A percentile compares a stretch with the other conserved stretches of the same genome.
Evolutionary conservation across 352 stramenopile species (phyloP).

Genomic region (Thalassiosira livingstoniorum): DNA sequence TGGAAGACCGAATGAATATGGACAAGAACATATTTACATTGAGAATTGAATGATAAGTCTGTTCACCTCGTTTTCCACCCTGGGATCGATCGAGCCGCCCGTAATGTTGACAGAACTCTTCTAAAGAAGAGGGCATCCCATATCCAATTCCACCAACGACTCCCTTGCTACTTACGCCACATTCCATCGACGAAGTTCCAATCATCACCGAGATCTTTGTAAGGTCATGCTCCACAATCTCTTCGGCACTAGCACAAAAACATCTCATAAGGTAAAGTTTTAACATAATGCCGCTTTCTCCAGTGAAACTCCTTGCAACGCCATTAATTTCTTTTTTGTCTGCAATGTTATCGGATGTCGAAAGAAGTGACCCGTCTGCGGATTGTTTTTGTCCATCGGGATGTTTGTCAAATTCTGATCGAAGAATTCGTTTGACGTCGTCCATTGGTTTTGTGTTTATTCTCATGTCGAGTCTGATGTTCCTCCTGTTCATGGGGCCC

Average conservation of each 20-base stretch:
- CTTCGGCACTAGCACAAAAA: not conserved
- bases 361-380: no score
- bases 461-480: no score
- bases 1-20: not conserved
- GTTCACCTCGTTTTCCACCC: not conserved
- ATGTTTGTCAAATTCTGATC: no score
- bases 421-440: no score
- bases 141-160: not conserved
- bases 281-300: not conserved
- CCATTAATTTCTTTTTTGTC: not conserved
- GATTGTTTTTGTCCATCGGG: no score
- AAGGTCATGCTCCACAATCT: no score
- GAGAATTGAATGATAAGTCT: not conserved
- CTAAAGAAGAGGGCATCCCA: not conserved
- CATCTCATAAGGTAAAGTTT: not conserved
- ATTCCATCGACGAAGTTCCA: not conserved
- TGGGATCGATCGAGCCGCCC: not conserved
- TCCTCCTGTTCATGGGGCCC: no score
- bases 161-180: not conserved
- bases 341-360: no score
- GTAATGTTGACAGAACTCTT: not conserved
- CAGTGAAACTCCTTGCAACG: not conserved
- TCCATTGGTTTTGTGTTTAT: no score
- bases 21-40: not conserved
- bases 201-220: not conserved